Conservation (phyloP, 2,329 filamentous ascomycete species). For the Botryotinia globosa region DNA sequence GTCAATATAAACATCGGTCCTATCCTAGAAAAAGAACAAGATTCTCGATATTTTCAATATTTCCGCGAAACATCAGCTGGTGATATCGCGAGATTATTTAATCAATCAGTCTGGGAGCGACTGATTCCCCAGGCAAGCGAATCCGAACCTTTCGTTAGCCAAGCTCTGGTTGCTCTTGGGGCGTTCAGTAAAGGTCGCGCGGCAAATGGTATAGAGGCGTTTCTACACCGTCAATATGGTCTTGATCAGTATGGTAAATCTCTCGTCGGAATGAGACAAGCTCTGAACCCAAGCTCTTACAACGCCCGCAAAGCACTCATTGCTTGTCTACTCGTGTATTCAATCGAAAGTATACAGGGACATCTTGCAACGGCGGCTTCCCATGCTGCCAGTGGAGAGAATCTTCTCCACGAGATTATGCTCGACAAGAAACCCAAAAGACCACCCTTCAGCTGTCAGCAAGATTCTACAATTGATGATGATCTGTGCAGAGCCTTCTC, state of each 20-base stretch:
- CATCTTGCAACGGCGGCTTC: conserved; percentile 16
- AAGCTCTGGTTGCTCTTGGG: conserved; percentile 28
- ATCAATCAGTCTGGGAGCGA: conserved; percentile 24
- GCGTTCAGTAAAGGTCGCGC: conserved; percentile 23
- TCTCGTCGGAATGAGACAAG: conserved; percentile 19
- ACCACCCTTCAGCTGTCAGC: not conserved
- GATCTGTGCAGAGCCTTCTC: conserved; percentile 15
- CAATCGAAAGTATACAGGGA: conserved; percentile 22
- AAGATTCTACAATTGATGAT: conserved; percentile 15
- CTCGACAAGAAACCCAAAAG: not conserved
- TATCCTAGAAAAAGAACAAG: conserved; percentile 19
- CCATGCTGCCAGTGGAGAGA: conserved; percentile 18
- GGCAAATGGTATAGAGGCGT: not conserved
- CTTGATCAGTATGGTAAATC: conserved; percentile 17
- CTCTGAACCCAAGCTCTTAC: conserved; percentile 2
- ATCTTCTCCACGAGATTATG: conserved; percentile 11
- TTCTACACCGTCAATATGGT: conserved; percentile 18
- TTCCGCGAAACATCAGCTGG: conserved; percentile 25
- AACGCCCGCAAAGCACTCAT: conserved; percentile 18
- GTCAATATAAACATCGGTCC: not conserved
- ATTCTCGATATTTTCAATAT: conserved; percentile 26
- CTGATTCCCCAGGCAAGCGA: conserved; percentile 28
- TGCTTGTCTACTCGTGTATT: conserved; percentile 22
- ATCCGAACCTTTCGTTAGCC: conserved; percentile 25
- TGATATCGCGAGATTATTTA: conserved; percentile 25